These are phyloP conservation scores for Macaranga tanarius DNA, from an alignment of 441 rosid genomes.

Conservation along the genomic window DNA sequence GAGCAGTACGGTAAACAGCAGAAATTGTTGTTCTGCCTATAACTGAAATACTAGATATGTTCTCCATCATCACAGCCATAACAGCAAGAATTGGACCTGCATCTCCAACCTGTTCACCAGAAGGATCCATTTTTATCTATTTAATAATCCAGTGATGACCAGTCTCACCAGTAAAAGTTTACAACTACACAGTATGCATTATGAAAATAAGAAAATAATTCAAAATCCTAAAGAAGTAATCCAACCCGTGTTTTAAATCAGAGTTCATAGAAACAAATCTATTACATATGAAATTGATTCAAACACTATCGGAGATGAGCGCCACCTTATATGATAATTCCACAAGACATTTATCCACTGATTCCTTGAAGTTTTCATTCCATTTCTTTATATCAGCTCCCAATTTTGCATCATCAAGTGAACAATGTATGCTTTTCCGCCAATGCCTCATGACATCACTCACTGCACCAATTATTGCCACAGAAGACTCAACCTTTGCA, in stretches of 20 bases:
- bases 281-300: background rate
- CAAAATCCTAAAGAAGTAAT: conserved; percentile 20
- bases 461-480: conserved; percentile 72
- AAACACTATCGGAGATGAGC: conserved; percentile 20
- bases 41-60: conserved; percentile 68
- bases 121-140: conserved; percentile 28
- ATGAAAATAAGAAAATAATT: conserved; percentile 2
- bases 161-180: conserved; percentile 5
- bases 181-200: background rate
- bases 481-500: conserved; percentile 66
- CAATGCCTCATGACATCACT: conserved; percentile 77
- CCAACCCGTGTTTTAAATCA: conserved; percentile 3
- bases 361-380: conserved; percentile 59
- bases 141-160: conserved; percentile 10
- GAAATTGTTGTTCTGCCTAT: conserved; percentile 73
- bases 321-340: conserved; percentile 69
- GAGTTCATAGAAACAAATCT: conserved; percentile 17
- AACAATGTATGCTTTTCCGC: conserved; percentile 75
- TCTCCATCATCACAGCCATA: conserved; percentile 92
- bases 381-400: conserved; percentile 61
- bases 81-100: conserved; percentile 88
- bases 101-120: conserved; percentile 73
- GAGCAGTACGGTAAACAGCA: conserved; percentile 88
- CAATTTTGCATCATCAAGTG: conserved; percentile 63
- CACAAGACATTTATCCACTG: conserved; percentile 83